Conservation (phyloP, 2,329 filamentous ascomycete genomes). For the Botryotinia narcissicola region DNA sequence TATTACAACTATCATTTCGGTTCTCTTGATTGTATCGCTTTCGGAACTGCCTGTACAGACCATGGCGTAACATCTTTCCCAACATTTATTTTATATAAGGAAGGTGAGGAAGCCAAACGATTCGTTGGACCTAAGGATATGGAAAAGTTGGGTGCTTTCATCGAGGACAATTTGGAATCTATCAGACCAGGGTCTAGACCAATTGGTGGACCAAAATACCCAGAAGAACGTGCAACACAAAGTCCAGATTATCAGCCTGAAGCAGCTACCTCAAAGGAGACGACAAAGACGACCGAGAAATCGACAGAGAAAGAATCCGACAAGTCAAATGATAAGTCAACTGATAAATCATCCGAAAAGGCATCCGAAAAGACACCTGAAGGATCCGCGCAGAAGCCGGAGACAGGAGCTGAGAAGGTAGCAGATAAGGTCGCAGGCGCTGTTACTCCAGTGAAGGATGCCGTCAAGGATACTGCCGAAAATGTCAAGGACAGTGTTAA, state of each 20-base stretch:
- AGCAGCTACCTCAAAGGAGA: slow-evolving; percentile 9
- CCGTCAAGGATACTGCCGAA: not conserved
- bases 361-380: not conserved
- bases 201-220: slow-evolving; percentile 53
- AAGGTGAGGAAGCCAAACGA: slow-evolving; percentile 65
- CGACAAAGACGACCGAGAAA: slow-evolving; percentile 32
- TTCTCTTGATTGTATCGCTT: slow-evolving; percentile 80
- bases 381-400: not conserved
- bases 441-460: slow-evolving; percentile 3
- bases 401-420: not conserved
- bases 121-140: slow-evolving; percentile 68
- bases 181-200: slow-evolving; percentile 80
- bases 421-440: not conserved
- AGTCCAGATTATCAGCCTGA: slow-evolving; percentile 30
- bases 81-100: slow-evolving; percentile 74
- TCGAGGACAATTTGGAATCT: slow-evolving; percentile 75
- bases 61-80: slow-evolving; percentile 71
- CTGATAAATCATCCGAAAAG: not conserved
- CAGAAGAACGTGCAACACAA: slow-evolving; percentile 62
- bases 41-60: slow-evolving; percentile 71
- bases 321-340: not conserved
- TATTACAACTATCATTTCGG: slow-evolving; percentile 91
- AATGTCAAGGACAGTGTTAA: not conserved
- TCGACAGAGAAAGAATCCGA: not conserved
- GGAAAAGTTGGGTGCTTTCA: slow-evolving; percentile 60